Evolutionary conservation across 805 yeast species (phyloP).

Genomic region (Jamesozyma rosinii): DNA sequence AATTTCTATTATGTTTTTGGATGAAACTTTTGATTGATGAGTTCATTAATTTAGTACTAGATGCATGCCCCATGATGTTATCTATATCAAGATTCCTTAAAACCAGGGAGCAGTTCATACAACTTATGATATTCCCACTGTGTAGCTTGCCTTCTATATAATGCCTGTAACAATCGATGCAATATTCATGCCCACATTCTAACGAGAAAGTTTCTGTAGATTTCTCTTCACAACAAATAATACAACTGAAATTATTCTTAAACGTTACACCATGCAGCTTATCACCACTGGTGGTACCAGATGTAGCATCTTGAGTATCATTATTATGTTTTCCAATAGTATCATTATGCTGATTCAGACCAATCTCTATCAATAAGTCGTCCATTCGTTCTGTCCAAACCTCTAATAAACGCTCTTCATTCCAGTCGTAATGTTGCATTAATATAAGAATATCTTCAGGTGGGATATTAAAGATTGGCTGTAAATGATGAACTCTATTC

Average conservation of each 20-base stretch:
- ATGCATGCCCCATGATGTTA: slow-evolving; percentile 31
- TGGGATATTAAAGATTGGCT: slow-evolving; percentile 24
- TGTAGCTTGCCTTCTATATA: slow-evolving; percentile 43
- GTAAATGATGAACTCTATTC: slow-evolving; percentile 20
- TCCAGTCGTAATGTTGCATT: slow-evolving; percentile 47
- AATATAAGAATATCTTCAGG: slow-evolving; percentile 34
- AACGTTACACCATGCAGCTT: slow-evolving; percentile 11
- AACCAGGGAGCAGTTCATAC: slow-evolving; percentile 51
- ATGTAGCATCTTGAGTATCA: background rate
- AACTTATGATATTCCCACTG: slow-evolving; percentile 44
- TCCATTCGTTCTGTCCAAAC: slow-evolving; percentile 40
- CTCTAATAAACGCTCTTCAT: slow-evolving; percentile 48
- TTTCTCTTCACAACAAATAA: slow-evolving; percentile 63
- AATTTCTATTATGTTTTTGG: slow-evolving; percentile 39
- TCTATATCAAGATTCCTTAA: slow-evolving; percentile 35
- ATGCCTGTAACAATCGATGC: slow-evolving; percentile 56
- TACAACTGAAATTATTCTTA: slow-evolving; percentile 38
- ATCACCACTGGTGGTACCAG: background rate
- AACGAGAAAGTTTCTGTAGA: slow-evolving; percentile 38
- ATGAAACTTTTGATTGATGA: slow-evolving; percentile 42
- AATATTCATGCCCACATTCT: slow-evolving; percentile 63
- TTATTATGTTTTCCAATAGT: background rate
- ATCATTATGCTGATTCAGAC: slow-evolving; percentile 23
- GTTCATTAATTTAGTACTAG: slow-evolving; percentile 26
- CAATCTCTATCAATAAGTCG: slow-evolving; percentile 29